Conservation (phyloP, 2,329 filamentous ascomycete species). For the Colletotrichum salicis region DNA sequence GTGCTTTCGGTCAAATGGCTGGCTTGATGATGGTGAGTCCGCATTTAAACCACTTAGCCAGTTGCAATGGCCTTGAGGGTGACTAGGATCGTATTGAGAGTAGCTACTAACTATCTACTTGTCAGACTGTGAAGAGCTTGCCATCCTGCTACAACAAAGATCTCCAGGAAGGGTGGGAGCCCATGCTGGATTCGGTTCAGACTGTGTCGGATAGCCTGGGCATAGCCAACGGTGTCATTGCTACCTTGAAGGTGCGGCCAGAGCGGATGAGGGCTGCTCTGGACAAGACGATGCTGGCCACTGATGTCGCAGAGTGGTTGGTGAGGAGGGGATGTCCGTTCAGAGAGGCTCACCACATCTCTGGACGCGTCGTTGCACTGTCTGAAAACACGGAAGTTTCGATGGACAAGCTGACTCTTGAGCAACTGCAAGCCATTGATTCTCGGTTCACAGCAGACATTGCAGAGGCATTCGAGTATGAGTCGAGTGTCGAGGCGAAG, state of each 20-base stretch:
- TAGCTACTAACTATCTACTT: no score
- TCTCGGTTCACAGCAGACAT: constrained; percentile 78
- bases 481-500: constrained; percentile 83
- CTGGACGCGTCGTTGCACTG: constrained; percentile 74
- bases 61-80: no score
- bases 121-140: no score
- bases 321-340: constrained; percentile 78
- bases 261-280: constrained; percentile 83
- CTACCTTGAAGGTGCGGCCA: constrained; percentile 75
- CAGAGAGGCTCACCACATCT: constrained; percentile 83
- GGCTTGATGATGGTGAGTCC: constrained; percentile 82
- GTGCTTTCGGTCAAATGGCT: constrained; percentile 83
- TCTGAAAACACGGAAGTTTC: constrained; percentile 58
- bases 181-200: constrained; percentile 86
- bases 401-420: constrained; percentile 76
- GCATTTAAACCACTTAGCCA: constrained; percentile 61
- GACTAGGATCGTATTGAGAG: no score
- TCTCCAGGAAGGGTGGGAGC: constrained; percentile 87
- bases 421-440: constrained; percentile 76
- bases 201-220: constrained; percentile 83
- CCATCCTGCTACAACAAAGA: constrained; percentile 80
- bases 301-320: constrained; percentile 73
- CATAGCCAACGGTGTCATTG: constrained; percentile 84
- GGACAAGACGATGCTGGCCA: constrained; percentile 85
- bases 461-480: constrained; percentile 78